A percentile compares a stretch with the other conserved stretches of the same genome.
These are phyloP conservation scores for Heteromeles arbutifolia DNA, from an alignment of 306 rosid species.

Conservation along the genomic window DNA sequence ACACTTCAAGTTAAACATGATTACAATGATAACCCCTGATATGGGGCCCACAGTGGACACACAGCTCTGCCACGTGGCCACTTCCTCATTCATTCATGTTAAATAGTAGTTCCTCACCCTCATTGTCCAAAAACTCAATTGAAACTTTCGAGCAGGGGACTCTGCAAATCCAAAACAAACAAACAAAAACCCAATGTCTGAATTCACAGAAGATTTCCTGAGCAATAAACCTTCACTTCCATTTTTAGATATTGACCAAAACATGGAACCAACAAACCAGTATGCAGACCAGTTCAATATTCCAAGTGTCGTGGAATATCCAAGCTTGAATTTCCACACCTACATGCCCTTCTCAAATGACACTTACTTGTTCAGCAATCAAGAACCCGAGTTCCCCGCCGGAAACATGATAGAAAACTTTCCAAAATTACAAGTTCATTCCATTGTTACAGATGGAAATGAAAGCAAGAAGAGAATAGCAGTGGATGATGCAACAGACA, in stretches of 20 bases:
- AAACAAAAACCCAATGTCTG: not conserved
- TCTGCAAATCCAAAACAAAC: not conserved
- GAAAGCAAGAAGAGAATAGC: slow-evolving; percentile 56
- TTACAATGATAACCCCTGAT: not conserved
- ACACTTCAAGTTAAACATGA: not conserved
- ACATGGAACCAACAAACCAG: slow-evolving; percentile 44
- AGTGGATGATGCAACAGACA: slow-evolving; percentile 40
- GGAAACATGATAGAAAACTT: slow-evolving; percentile 45
- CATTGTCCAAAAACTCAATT: not conserved
- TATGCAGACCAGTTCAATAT: slow-evolving; percentile 31
- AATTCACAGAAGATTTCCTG: not conserved
- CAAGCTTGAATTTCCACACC: slow-evolving; percentile 45
- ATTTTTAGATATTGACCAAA: slow-evolving; percentile 36
- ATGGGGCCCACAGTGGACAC: not conserved
- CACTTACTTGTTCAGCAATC: slow-evolving; percentile 29
- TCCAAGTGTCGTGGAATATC: slow-evolving; percentile 30
- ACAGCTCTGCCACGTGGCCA: not conserved
- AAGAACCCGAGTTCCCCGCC: slow-evolving; percentile 27
- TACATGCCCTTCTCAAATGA: slow-evolving; percentile 50
- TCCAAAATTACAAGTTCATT: slow-evolving; percentile 11
- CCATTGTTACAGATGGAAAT: slow-evolving; percentile 18
- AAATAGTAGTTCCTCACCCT: not conserved
- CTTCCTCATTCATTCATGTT: not conserved
- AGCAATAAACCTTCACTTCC: not conserved
- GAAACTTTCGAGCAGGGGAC: not conserved